Conservation (phyloP, 2,329 filamentous ascomycete genomes). For the Colletotrichum sojae region DNA sequence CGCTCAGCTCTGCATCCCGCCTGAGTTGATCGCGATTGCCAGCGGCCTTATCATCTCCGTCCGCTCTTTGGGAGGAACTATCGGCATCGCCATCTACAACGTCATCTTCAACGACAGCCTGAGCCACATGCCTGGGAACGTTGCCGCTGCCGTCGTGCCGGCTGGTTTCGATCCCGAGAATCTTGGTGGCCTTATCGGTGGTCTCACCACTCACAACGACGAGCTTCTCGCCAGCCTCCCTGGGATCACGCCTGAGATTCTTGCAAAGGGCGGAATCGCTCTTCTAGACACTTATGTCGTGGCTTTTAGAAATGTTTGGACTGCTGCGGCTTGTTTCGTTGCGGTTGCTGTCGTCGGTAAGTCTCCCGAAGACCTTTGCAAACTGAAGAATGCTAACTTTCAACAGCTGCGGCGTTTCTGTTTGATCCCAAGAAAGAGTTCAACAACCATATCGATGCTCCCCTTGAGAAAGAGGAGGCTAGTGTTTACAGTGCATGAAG, state of each 20-base stretch:
- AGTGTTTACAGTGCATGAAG: conserved; percentile 31
- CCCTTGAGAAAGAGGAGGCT: conserved; percentile 50
- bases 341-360: conserved; percentile 48
- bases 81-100: conserved; percentile 56
- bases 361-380: conserved; percentile 10
- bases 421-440: conserved; percentile 53
- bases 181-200: conserved; percentile 47
- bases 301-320: conserved; percentile 52
- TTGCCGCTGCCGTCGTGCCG: conserved; percentile 50
- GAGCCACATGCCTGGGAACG: conserved; percentile 47
- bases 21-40: conserved; percentile 54
- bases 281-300: conserved; percentile 47
- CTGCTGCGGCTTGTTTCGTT: conserved; percentile 47
- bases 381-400: neutral
- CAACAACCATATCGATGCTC: conserved; percentile 55
- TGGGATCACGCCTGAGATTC: conserved; percentile 48
- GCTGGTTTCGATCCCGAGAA: conserved; percentile 45
- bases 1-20: conserved; percentile 55
- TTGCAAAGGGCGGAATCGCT: conserved; percentile 45
- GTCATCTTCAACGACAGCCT: conserved; percentile 49
- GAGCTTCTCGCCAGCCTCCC: conserved; percentile 46
- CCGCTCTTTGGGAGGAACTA: conserved; percentile 54
- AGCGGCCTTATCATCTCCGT: conserved; percentile 55
- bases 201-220: conserved; percentile 46
- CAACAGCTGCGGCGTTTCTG: conserved; percentile 36